Evolutionary conservation across 768 basidiomycete genomes (phyloP).

Genomic region (Obba rivulosa): DNA sequence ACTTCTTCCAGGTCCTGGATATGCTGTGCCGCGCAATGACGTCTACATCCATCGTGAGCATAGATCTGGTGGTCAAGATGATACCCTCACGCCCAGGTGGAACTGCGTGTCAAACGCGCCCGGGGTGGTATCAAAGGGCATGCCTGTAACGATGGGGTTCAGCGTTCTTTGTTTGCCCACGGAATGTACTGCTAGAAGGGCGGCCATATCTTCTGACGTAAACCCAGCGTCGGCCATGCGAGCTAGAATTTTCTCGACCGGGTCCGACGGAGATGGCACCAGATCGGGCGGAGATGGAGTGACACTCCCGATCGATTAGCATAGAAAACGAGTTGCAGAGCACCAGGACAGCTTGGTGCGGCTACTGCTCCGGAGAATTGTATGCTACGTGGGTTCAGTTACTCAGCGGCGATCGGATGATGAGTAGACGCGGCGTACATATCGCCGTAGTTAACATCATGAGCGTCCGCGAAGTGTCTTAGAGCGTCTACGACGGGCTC

Average conservation of each 20-base stretch:
- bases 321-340: slow-evolving; percentile 15
- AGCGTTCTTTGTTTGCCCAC: slow-evolving; percentile 13
- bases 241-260: slow-evolving; percentile 16
- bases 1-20: slow-evolving; percentile 11
- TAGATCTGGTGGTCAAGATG: slow-evolving; percentile 10
- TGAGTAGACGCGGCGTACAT: slow-evolving; percentile 11
- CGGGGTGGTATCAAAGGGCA: slow-evolving; percentile 23
- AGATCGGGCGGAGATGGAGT: slow-evolving; percentile 15
- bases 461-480: slow-evolving; percentile 7
- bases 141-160: slow-evolving; percentile 9
- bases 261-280: slow-evolving; percentile 19
- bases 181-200: slow-evolving; percentile 17
- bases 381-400: slow-evolving; percentile 15
- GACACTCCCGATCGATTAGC: slow-evolving; percentile 15
- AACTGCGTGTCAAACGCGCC: slow-evolving; percentile 21
- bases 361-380: slow-evolving; percentile 24
- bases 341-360: slow-evolving; percentile 17
- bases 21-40: slow-evolving; percentile 10
- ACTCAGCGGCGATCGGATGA: slow-evolving; percentile 9
- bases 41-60: slow-evolving; percentile 6
- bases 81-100: slow-evolving; percentile 16
- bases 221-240: slow-evolving; percentile 17
- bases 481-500: slow-evolving; percentile 13
- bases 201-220: slow-evolving; percentile 12
- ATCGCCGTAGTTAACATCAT: slow-evolving; percentile 13